Evolutionary conservation across 768 basidiomycete species (phyloP).

Genomic region (Boletales sp.): DNA sequence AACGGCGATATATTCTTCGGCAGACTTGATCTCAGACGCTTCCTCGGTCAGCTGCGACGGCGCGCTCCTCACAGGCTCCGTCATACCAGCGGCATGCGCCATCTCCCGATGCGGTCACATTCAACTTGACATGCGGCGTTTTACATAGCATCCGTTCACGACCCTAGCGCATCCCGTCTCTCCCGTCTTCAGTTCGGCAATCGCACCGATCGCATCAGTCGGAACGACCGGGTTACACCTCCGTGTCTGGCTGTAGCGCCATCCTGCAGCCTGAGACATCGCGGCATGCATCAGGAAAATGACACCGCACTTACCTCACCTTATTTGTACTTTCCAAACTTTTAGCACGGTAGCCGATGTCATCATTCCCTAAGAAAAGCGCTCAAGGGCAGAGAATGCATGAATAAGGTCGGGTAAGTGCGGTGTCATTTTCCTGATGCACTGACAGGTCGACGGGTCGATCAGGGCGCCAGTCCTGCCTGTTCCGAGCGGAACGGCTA

Average conservation of each 20-base stretch:
- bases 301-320: too few species aligned
- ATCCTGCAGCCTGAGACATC: slow-evolving; percentile 37
- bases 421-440: too few species aligned
- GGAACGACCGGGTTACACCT: slow-evolving; percentile 28
- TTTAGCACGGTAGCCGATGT: too few species aligned
- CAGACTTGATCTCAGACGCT: slow-evolving; percentile 45
- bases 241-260: slow-evolving; percentile 41
- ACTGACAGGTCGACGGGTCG: slow-evolving; percentile 30
- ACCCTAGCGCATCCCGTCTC: slow-evolving; percentile 7
- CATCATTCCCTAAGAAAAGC: too few species aligned
- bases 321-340: too few species aligned
- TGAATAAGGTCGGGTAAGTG: too few species aligned
- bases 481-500: slow-evolving; percentile 44
- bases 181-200: slow-evolving; percentile 65
- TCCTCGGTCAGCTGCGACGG: slow-evolving; percentile 39
- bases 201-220: slow-evolving; percentile 46
- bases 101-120: slow-evolving; percentile 34
- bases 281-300: too few species aligned
- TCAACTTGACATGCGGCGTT: slow-evolving; percentile 29
- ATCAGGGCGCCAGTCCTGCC: background rate
- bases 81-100: slow-evolving; percentile 14
- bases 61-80: slow-evolving; percentile 65
- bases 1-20: slow-evolving; percentile 85
- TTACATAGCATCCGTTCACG: slow-evolving; percentile 11
- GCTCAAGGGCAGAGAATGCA: too few species aligned